Evolutionary conservation across 2,329 filamentous ascomycete species (phyloP), one percentile per base, ranked within the genome.

Genomic region (Paramyrothecium sp.): DNA sequence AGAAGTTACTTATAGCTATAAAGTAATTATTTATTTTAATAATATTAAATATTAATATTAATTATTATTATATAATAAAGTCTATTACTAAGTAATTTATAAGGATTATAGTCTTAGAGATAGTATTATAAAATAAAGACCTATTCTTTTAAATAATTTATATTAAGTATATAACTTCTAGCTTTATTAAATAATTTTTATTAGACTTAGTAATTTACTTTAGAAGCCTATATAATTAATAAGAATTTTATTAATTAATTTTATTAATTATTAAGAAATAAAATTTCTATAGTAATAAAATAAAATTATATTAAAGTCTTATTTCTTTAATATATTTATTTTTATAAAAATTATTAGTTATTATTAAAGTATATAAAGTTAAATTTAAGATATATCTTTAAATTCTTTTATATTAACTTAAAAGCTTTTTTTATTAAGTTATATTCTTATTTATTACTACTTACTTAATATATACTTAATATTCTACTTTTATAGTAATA

Each of bases 281-380:
- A n/a, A n/a, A n/a, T n/a, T n/a, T n/a, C n/a, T n/a, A n/a, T n/a
- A n/a, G n/a, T n/a, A n/a, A n/a, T n/a, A n/a, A n/a, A n/a, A n/a
- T n/a, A n/a, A n/a, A n/a, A n/a, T n/a, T 49, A 34, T 34, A n/a
- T 49, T 55, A 55, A 41, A n/a, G 11, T 41, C n/a, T 54, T 10
- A 54, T 44, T 19, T 54, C 8, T 46, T 44, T 17, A 46, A 12
- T 54, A 41, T 46, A 44, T 53, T 44, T 46, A 49, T 41, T n/a
- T 48, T n/a, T 48, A 10, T 48, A 11, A 49, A 20, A 51, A 48
- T 50, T 10, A 51, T 51, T 34, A 33, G 51, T 34, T 51, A 51
- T 22, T 26, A 41, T n/a, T 19, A 33, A 23, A 38, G 8, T 38
- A 38, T 38, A 53, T 26, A 17, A 13, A 38, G 8, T 13, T 54